Base-by-base conservation (phyloP, 257 asterid species). In the Gentiana dahurica region DNA sequence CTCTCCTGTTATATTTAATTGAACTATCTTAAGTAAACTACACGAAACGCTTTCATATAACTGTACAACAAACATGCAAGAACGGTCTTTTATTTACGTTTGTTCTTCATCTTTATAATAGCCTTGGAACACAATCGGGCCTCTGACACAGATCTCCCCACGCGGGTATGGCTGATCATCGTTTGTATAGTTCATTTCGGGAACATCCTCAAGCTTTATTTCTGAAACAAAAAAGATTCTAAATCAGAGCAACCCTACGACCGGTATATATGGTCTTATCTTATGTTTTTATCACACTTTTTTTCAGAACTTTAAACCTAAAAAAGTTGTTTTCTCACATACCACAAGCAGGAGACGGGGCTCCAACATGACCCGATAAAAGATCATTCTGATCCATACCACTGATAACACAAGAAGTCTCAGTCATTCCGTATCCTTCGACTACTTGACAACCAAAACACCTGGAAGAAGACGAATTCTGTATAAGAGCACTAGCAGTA, bases 351-450 rank as follows among this genome's bases (percentile, higher is more conserved):
- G 98, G 80, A 65, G 75, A 87, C 33, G 98, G 98, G 63, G 95
- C 78, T 48, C 98, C 98, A 39, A 90, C 96, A 72, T 90, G 98
- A 64, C 95, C 98, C 36, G 75, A 62, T 63, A 78, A 70, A 79
- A 47, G 59, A 79, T 90, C 96, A 53, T 75, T 73, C 53, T 81
- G 94, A 34, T 87, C 82, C 83, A 90, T 79, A 55, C 70, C 50
- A 76, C 87, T 90, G 66, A 90, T 87, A 56, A 85, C 89, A 62
- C 98, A 87, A 32, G 98, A 84, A 58, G 95, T 72, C 67, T 90
- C 98, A 34, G 98, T 90, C 98, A 90, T 90, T 52, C 98, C 98
- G 69, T 90, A 90, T 59, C 96, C 98, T 81, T 90, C 98, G 38
- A 75, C 63, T 7, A 84, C 84, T 55, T 53, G 72, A 55, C 96